Conservation (phyloP, 2,329 filamentous ascomycete species). For the Dactylellina drechsleri region DNA sequence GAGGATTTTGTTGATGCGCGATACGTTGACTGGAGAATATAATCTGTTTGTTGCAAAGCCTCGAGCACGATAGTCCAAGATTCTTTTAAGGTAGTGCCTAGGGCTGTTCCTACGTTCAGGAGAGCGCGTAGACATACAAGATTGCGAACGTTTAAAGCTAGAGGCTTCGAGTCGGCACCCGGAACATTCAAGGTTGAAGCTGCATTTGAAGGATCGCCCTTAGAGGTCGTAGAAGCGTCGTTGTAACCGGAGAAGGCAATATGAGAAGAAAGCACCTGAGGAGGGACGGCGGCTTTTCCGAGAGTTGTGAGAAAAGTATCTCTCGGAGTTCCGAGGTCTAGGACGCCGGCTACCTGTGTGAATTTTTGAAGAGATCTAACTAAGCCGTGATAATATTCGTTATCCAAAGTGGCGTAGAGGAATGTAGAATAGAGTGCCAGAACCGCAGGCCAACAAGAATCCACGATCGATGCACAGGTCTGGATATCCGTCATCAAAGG, state of each 20-base stretch:
- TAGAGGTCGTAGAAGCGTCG: constrained; percentile 58
- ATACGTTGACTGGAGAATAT: constrained; percentile 74
- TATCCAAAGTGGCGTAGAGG: constrained; percentile 87
- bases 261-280: constrained; percentile 70
- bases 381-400: constrained; percentile 90
- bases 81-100: constrained; percentile 84
- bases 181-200: constrained; percentile 19
- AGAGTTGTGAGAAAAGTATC: constrained; percentile 95
- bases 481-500: constrained; percentile 76
- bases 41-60: constrained; percentile 90
- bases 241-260: constrained; percentile 59
- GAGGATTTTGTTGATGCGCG: constrained; percentile 58
- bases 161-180: constrained; percentile 58
- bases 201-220: constrained; percentile 58
- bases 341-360: constrained; percentile 88
- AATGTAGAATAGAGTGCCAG: constrained; percentile 96
- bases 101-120: constrained; percentile 92
- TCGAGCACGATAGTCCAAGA: constrained; percentile 94
- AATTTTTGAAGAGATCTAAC: constrained; percentile 95
- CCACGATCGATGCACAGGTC: constrained; percentile 82
- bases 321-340: constrained; percentile 83
- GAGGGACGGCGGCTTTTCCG: constrained; percentile 89
- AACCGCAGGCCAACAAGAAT: constrained; percentile 94
- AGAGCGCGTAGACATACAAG: constrained; percentile 88
- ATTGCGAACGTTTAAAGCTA: constrained; percentile 83